Evolutionary conservation across 176 grass and related monocot species (phyloP).

Genomic region (Lolium rigidum): DNA sequence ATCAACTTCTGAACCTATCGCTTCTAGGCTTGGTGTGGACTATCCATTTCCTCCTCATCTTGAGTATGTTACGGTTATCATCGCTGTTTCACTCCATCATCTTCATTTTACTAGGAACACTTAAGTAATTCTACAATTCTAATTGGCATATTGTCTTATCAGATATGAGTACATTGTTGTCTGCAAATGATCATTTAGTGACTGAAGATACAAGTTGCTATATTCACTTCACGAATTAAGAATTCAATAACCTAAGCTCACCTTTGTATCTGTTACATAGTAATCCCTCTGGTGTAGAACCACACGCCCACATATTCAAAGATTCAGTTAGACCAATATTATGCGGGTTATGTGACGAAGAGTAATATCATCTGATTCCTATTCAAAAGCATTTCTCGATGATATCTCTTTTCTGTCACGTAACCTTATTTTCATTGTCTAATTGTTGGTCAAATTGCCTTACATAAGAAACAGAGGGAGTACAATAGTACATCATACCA

Average conservation of each 20-base stretch:
- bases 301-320: too few species aligned
- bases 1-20: slow-evolving; percentile 66
- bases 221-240: background rate
- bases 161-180: background rate
- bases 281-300: background rate
- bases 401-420: background rate
- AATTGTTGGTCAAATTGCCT: background rate
- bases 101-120: background rate
- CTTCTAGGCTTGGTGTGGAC: slow-evolving; percentile 82
- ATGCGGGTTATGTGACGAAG: too few species aligned
- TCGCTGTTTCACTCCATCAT: slow-evolving; percentile 3
- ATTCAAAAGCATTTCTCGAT: slow-evolving; percentile 5
- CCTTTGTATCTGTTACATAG: background rate
- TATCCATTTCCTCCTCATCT: slow-evolving; percentile 94
- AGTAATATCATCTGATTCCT: background rate
- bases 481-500: too few species aligned
- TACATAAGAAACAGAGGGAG: background rate
- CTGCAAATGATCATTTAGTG: background rate
- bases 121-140: background rate
- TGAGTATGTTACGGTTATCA: slow-evolving; percentile 56
- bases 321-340: too few species aligned
- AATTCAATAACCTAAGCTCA: background rate
- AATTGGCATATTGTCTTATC: background rate
- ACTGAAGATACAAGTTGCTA: slow-evolving; percentile 6
- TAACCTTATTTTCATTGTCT: slow-evolving; percentile 4